Conservation (phyloP, 2,329 filamentous ascomycete genomes). For the Drechmeria coniospora region DNA sequence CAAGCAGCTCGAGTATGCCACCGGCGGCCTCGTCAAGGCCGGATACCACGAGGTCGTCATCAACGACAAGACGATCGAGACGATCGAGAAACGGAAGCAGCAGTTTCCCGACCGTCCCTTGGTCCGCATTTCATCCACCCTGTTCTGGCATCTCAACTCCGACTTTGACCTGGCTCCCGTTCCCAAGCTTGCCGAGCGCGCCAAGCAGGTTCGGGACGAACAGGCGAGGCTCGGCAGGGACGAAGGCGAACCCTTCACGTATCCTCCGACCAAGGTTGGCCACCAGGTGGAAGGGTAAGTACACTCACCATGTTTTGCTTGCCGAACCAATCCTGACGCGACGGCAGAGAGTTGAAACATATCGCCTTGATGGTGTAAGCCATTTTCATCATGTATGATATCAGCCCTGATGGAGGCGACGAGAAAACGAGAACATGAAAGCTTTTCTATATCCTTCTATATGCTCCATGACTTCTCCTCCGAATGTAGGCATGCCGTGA, state of each 20-base stretch:
- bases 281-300: slow-evolving; percentile 41
- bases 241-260: slow-evolving; percentile 34
- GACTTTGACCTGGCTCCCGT: slow-evolving; percentile 40
- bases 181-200: slow-evolving; percentile 28
- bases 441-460: too few species aligned
- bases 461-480: too few species aligned
- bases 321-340: not conserved
- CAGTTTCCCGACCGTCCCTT: slow-evolving; percentile 33
- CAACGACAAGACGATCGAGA: slow-evolving; percentile 33
- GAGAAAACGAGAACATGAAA: not conserved
- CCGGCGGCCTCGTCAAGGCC: slow-evolving; percentile 44
- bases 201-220: slow-evolving; percentile 26
- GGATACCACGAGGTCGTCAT: slow-evolving; percentile 48
- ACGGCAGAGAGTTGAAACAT: slow-evolving; percentile 32
- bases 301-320: not conserved
- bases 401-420: not conserved
- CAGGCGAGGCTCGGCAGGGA: slow-evolving; percentile 34
- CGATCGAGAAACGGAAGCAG: slow-evolving; percentile 25
- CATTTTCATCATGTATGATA: slow-evolving; percentile 1
- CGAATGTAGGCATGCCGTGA: too few species aligned
- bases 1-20: slow-evolving; percentile 47
- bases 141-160: slow-evolving; percentile 45
- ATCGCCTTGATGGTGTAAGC: slow-evolving; percentile 33
- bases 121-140: slow-evolving; percentile 42
- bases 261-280: slow-evolving; percentile 41